Evolutionary conservation across 495 filamentous ascomycete species (phyloP).

Genomic region (Pyrenopolyporus hunteri): DNA sequence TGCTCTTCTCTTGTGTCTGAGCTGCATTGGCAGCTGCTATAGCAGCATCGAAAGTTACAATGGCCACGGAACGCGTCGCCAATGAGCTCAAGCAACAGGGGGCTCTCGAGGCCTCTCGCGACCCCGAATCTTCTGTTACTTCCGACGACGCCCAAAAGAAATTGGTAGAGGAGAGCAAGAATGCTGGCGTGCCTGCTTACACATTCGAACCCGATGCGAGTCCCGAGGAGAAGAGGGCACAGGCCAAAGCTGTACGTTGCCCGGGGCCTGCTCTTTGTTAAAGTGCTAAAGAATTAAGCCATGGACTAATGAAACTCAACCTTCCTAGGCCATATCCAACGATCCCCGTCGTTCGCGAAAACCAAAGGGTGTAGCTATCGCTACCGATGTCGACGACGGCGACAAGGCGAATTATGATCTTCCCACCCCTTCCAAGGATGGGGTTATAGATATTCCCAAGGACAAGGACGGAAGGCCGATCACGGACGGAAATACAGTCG

Average conservation of each 20-base stretch:
- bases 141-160: conserved; percentile 71
- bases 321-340: conserved; percentile 51
- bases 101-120: conserved; percentile 70
- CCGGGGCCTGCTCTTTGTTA: not conserved
- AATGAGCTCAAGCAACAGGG: conserved; percentile 80
- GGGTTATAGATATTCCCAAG: conserved; percentile 56
- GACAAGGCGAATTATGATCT: conserved; percentile 76
- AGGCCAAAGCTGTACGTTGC: conserved; percentile 73
- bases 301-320: conserved; percentile 2
- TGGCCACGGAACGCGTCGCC: conserved; percentile 48
- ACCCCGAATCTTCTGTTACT: conserved; percentile 71
- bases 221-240: conserved; percentile 81
- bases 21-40: conserved; percentile 25
- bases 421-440: conserved; percentile 73
- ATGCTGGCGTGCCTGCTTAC: conserved; percentile 77
- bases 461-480: conserved; percentile 54
- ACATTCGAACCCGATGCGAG: conserved; percentile 87
- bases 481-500: conserved; percentile 52
- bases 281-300: no score
- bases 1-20: conserved; percentile 9
- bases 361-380: conserved; percentile 70
- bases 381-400: conserved; percentile 75
- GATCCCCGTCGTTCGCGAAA: conserved; percentile 70
- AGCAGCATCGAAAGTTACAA: conserved; percentile 36
- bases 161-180: conserved; percentile 74